phyloP scores from a whole-genome alignment of 352 stramenopile species.

The Phytophthora citricola region DNA sequence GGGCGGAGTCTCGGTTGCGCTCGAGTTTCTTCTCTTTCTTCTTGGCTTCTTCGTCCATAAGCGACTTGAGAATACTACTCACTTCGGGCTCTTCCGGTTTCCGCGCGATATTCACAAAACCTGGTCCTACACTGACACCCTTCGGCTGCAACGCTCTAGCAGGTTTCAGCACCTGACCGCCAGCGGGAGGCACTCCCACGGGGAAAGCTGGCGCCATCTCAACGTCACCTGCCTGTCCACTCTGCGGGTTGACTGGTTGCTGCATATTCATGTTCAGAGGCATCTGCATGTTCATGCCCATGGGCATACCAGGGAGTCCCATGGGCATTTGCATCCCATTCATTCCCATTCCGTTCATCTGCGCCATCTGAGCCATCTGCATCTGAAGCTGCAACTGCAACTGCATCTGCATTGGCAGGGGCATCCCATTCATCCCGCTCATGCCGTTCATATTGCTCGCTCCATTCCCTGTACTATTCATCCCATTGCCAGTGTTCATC shows the following conservation, averaged over 20 bases:
- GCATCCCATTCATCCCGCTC: constrained; percentile 42
- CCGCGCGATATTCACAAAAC: constrained; percentile 81
- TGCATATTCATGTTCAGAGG: constrained; percentile 45
- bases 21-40: constrained; percentile 92
- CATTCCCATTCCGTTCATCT: constrained; percentile 57
- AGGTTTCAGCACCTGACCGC: constrained; percentile 35
- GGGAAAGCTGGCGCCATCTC: constrained; percentile 36
- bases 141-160: constrained; percentile 56
- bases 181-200: constrained; percentile 10
- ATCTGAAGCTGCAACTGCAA: constrained; percentile 44
- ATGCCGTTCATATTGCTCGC: constrained; percentile 19
- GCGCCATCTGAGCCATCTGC: constrained; percentile 52
- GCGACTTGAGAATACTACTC: constrained; percentile 87
- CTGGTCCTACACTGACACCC: constrained; percentile 36
- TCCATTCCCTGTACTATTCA: constrained; percentile 10
- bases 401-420: constrained; percentile 48
- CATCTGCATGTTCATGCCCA: constrained; percentile 64
- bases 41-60: constrained; percentile 89
- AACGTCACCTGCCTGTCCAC: constrained; percentile 33
- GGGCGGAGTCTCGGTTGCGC: constrained; percentile 86
- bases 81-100: constrained; percentile 84
- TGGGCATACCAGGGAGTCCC: constrained; percentile 41
- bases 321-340: constrained; percentile 62
- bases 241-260: constrained; percentile 46
- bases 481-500: constrained; percentile 12